Evolutionary conservation across 108 stramenopile genomes (phyloP), one percentile per base, ranked within the genome.

Genomic region (Pseudonitzschia delicatissima): DNA sequence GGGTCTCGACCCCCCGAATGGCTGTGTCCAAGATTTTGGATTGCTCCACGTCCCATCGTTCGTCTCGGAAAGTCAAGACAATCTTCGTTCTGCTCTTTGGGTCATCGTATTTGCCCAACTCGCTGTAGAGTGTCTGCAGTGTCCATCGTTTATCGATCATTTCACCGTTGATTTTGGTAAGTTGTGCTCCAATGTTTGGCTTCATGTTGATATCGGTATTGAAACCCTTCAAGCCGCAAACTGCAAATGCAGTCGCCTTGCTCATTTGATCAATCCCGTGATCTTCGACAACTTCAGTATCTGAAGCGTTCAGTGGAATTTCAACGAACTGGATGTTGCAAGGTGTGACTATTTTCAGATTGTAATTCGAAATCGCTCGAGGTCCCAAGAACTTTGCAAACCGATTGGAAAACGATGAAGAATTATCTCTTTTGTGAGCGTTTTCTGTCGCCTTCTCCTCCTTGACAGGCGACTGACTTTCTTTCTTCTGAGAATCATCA

Each of bases 161-260:
- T 33, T 60, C 13, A 31, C 63, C 53, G 33, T 77, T 66, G 33
- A 77, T 61, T 51, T 50, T 34, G 2, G 66, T 12, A 4, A 77
- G 48, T n/a, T 64, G 68, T 21, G 76, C 68, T 15, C 76, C 76
- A 21, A 77, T 4, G 1, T 64, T 66, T 5, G 76, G 76, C 28
- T 63, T 69, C 23, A 66, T 45, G 49, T 77, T 69, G 9, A 25
- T 34, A 26, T 77, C 69, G 4, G 57, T 21, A 32, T 77, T 64
- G 45, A 77, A 77, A n/a, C 76, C 76, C 1, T 50, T 25, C 29
- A 55, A 66, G 31, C 69, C 76, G 33, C 64, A 49, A 27, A 77
- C 64, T 18, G 62, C 67, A 61, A 77, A 70, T 2, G 58, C 58
- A n/a, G 29, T 50, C 17, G 13, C 20, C 25, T 51, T 45, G n/a